Conservation (phyloP, 352 stramenopile genomes). For the Globisporangium spiculum region DNA sequence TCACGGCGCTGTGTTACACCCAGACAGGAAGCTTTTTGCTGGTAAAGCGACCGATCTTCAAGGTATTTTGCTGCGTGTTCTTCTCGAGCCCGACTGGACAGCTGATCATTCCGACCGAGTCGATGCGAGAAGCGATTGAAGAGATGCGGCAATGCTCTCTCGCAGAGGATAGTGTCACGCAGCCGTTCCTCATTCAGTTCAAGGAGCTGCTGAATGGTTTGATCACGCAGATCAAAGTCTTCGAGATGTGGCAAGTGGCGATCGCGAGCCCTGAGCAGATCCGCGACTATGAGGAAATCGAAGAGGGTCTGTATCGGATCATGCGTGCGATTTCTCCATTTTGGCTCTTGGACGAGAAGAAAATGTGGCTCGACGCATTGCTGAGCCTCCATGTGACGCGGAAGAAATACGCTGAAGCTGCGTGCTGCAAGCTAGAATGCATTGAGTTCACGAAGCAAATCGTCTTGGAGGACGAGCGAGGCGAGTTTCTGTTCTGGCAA, state of each 20-base stretch:
- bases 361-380: conserved; percentile 57
- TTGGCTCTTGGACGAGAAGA: conserved; percentile 60
- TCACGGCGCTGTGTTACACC: conserved; percentile 52
- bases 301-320: conserved; percentile 53
- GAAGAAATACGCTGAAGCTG: conserved; percentile 51
- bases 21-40: conserved; percentile 65
- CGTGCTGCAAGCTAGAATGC: conserved; percentile 46
- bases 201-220: conserved; percentile 47
- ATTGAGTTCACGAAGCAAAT: conserved; percentile 36
- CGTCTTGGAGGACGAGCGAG: conserved; percentile 4
- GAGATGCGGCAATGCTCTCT: conserved; percentile 44
- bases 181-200: conserved; percentile 47
- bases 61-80: conserved; percentile 43
- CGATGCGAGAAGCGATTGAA: conserved; percentile 48
- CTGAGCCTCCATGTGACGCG: conserved; percentile 44
- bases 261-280: conserved; percentile 21
- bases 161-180: conserved; percentile 12
- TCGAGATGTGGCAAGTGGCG: conserved; percentile 47
- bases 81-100: conserved; percentile 25
- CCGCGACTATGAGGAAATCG: conserved; percentile 56
- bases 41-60: conserved; percentile 43
- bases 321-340: conserved; percentile 49
- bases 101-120: conserved; percentile 25
- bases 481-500: conserved; percentile 25
- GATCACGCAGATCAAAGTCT: conserved; percentile 52